Evolutionary conservation across 331 rosid species (phyloP).

Genomic region (Acacia concinna): DNA sequence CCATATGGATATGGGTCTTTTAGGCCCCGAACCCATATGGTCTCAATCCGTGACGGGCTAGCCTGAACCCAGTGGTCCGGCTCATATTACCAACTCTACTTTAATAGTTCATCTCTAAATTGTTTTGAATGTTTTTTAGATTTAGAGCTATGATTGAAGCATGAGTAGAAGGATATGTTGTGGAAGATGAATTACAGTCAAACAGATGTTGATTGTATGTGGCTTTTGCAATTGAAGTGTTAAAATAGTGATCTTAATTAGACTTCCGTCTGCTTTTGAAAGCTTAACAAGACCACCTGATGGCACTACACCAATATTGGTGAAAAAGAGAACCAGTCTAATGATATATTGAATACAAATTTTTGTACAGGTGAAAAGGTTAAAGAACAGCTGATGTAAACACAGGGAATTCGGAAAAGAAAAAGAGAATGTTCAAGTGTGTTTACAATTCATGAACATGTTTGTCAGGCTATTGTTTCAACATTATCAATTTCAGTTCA

Average conservation of each 20-base stretch:
- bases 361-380: neutral
- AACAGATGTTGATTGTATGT: neutral
- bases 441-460: neutral
- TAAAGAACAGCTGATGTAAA: neutral
- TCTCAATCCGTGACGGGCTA: no score
- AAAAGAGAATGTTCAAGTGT: constrained; percentile 13
- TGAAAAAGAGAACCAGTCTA: neutral
- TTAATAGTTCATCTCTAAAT: neutral
- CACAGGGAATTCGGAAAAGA: neutral
- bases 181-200: neutral
- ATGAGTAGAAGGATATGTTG: neutral
- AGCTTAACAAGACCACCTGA: neutral
- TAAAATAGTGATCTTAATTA: neutral
- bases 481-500: constrained; percentile 24
- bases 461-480: constrained; percentile 30
- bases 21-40: no score
- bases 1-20: no score
- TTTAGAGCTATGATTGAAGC: neutral
- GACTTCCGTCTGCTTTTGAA: neutral
- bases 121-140: neutral
- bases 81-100: no score
- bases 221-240: neutral
- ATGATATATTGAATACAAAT: neutral
- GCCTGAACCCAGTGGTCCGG: no score
- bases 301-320: neutral